Evolutionary conservation across 2,329 filamentous ascomycete species (phyloP), one percentile per base, ranked within the genome.

Genomic region (Nothopassalora personata): DNA sequence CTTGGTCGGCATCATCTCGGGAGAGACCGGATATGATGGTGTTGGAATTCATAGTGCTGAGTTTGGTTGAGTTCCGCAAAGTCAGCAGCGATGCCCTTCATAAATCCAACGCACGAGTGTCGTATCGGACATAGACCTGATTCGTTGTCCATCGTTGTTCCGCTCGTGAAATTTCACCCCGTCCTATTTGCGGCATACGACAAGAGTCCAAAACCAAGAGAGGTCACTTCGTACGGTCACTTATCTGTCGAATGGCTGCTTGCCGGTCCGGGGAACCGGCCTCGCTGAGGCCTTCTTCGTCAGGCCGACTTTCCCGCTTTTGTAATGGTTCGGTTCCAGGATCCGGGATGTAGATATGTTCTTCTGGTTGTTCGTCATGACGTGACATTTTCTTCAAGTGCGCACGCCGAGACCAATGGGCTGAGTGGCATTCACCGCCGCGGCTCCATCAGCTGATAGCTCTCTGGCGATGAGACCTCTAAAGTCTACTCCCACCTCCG

Each of bases 401-500:
- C 49, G 58, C 18, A 61, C 60, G 19, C 63, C 61, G 8, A 63
- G 55, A 11, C 61, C 63, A 19, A 62, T 57, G n/a, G 46, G 48
- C 27, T 49, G 43, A 11, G 39, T 47, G 30, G 28, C 53, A 43
- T 60, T 54, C 13, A 53, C 50, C 15, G 30, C 54, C 10, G 27
- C 51, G 18, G 51, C 45, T 19, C 50, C 31, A n/a, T 49, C 46
- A 30, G 33, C 51, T 28, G 61, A 55, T 15, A 68, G 49, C 18
- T 81, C 85, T 64, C 81, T 81, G 15, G 88, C 90, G 13, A 97
- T 86, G 57, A 97, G 75, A 65, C 90, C 90, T 57, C 83, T 84
- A 71, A 99, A 97, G 73, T 99, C 93, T 33, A 99, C 77, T 0
- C 92, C 92, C 23, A 97, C 92, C 61, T 95, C 90, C 5, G 83